Conservation (phyloP, 306 rosid genomes). For the Spatholobus suberectus region DNA sequence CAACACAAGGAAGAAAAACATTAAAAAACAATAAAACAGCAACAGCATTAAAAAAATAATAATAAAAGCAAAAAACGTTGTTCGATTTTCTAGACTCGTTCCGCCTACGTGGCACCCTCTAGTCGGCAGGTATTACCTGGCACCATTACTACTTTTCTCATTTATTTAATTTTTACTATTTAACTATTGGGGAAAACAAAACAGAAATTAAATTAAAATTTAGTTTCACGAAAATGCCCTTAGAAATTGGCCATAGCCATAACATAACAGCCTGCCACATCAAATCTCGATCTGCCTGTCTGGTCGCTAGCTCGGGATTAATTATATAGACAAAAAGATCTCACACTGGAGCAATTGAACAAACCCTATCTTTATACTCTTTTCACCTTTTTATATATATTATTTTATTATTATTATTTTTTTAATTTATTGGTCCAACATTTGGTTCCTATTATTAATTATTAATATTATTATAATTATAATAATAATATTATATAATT, state of each 20-base stretch:
- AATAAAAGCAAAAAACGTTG: not conserved
- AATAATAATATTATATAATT: not conserved
- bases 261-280: conserved; percentile 37
- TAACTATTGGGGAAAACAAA: not conserved
- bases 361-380: not conserved
- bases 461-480: too few relatives aligned
- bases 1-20: not conserved
- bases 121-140: conserved; percentile 54
- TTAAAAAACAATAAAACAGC: too few relatives aligned
- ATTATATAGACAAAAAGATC: conserved; percentile 50
- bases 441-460: too few relatives aligned
- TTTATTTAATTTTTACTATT: not conserved
- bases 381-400: too few relatives aligned
- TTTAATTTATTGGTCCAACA: not conserved
- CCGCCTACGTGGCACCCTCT: conserved; percentile 54
- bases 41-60: too few relatives aligned
- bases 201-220: not conserved
- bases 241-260: not conserved
- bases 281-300: conserved; percentile 25
- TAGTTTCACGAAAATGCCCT: conserved; percentile 12
- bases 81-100: conserved; percentile 39
- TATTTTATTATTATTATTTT: not conserved
- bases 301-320: not conserved
- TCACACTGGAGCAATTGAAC: not conserved
- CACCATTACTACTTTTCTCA: not conserved